phyloP scores from a whole-genome alignment of 1,284 basidiomycete species.

The Mycosarcoma mackinlayi region DNA sequence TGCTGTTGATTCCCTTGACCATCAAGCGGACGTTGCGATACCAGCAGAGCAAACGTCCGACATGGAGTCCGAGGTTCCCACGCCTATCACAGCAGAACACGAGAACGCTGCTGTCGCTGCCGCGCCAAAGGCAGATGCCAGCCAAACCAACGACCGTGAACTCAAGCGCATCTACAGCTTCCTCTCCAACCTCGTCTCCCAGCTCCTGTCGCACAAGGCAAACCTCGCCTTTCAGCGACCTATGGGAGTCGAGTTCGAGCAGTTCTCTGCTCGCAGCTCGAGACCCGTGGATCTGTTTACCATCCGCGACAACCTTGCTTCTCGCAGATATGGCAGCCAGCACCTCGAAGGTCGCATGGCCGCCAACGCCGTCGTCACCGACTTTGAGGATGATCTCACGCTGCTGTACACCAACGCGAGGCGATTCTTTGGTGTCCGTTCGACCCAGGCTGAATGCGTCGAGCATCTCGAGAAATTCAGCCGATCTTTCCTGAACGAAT shows the following conservation, averaged over 20 bases:
- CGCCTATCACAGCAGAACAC: neutral
- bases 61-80: neutral
- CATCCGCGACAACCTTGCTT: slow-evolving; percentile 36
- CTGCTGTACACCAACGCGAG: slow-evolving; percentile 41
- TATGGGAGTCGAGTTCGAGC: slow-evolving; percentile 40
- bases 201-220: slow-evolving; percentile 45
- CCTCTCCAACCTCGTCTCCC: slow-evolving; percentile 40
- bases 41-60: neutral
- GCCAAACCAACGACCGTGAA: slow-evolving; percentile 24
- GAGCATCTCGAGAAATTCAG: slow-evolving; percentile 50
- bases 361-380: slow-evolving; percentile 45
- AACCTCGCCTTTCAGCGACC: slow-evolving; percentile 44
- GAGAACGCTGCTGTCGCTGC: neutral
- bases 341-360: slow-evolving; percentile 36
- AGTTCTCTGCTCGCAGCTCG: slow-evolving; percentile 41
- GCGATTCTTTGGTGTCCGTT: slow-evolving; percentile 37
- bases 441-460: slow-evolving; percentile 45
- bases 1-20: slow-evolving; percentile 1
- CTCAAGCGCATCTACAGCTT: slow-evolving; percentile 42
- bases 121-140: slow-evolving; percentile 4
- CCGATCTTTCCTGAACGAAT: slow-evolving; percentile 39
- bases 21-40: neutral
- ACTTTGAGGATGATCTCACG: slow-evolving; percentile 47
- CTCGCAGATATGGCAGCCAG: slow-evolving; percentile 41
- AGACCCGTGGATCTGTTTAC: slow-evolving; percentile 45